phyloP scores from a whole-genome alignment of 495 filamentous ascomycete species.

The Pseudevernia furfuracea region DNA sequence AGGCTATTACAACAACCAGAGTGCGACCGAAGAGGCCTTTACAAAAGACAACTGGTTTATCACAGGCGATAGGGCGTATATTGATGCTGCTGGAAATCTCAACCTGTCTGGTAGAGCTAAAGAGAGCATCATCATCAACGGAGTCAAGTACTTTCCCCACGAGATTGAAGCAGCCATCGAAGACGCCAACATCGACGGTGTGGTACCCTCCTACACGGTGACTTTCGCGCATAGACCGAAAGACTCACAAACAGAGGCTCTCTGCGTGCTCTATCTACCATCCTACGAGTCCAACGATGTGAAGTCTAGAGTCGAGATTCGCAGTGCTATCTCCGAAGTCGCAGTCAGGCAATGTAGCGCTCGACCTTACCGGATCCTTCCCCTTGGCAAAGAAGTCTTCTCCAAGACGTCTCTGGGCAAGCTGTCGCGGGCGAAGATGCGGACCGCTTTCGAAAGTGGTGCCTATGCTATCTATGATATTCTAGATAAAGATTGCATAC shows the following conservation, averaged over 20 bases:
- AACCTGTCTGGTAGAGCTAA: conserved; percentile 46
- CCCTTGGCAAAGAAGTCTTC: conserved; percentile 11
- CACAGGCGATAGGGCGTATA: conserved; percentile 65
- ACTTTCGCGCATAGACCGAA: conserved; percentile 17
- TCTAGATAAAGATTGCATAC: too few species aligned
- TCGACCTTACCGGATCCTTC: conserved; percentile 23
- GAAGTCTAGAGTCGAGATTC: too few species aligned
- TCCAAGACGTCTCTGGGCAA: conserved; percentile 41
- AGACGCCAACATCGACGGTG: conserved; percentile 29
- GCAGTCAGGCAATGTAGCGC: background rate
- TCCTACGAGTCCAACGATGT: conserved; percentile 12
- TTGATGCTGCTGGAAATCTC: conserved; percentile 51
- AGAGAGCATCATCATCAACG: conserved; percentile 50
- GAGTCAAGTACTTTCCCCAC: conserved; percentile 39
- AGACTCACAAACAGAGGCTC: conserved; percentile 31
- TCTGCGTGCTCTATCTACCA: conserved; percentile 36
- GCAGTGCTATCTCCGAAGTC: background rate
- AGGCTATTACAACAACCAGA: conserved; percentile 65
- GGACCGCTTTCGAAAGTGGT: conserved; percentile 30
- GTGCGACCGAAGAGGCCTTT: conserved; percentile 56
- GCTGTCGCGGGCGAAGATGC: conserved; percentile 40
- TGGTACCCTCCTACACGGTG: conserved; percentile 26
- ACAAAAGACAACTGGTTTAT: conserved; percentile 72
- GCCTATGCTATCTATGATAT: conserved; percentile 22
- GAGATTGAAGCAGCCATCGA: conserved; percentile 32